Conservation (phyloP, 208 protist species). For the Acanthamoeba royreba region DNA sequence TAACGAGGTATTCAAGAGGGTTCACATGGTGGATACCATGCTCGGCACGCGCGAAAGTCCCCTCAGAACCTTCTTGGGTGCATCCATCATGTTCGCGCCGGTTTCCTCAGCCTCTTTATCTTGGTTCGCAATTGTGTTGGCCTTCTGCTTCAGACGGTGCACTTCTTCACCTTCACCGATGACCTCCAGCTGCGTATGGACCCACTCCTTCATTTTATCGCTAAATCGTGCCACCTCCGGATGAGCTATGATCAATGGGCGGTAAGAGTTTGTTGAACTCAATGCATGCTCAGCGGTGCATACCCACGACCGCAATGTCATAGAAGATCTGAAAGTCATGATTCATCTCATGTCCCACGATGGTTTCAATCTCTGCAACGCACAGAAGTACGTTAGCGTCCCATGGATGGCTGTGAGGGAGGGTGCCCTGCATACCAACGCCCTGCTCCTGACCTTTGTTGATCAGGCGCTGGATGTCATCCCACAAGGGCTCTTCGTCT, state of each 20-base stretch:
- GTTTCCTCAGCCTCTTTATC: background rate
- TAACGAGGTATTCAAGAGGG: too few species aligned
- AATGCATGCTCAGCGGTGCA: too few species aligned
- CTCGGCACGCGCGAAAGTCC: background rate
- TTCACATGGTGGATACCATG: background rate
- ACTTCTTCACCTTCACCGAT: background rate
- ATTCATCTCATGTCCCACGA: background rate
- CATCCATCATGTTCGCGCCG: background rate
- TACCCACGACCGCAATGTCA: too few species aligned
- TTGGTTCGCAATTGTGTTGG: background rate
- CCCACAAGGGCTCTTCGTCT: background rate
- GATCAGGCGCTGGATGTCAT: background rate
- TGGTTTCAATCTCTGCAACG: background rate
- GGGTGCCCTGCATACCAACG: background rate
- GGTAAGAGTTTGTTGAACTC: too few species aligned
- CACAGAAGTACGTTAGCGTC: background rate
- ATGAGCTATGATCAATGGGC: background rate
- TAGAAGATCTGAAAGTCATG: background rate
- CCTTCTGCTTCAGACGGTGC: background rate
- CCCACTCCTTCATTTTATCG: background rate
- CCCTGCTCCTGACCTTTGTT: background rate
- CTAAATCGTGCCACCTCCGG: background rate
- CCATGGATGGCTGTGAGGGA: background rate
- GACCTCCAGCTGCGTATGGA: background rate
- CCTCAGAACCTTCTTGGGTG: background rate